Base-by-base conservation (phyloP, 2,329 filamentous ascomycete genomes). In the Geoglossum cookeanum region DNA sequence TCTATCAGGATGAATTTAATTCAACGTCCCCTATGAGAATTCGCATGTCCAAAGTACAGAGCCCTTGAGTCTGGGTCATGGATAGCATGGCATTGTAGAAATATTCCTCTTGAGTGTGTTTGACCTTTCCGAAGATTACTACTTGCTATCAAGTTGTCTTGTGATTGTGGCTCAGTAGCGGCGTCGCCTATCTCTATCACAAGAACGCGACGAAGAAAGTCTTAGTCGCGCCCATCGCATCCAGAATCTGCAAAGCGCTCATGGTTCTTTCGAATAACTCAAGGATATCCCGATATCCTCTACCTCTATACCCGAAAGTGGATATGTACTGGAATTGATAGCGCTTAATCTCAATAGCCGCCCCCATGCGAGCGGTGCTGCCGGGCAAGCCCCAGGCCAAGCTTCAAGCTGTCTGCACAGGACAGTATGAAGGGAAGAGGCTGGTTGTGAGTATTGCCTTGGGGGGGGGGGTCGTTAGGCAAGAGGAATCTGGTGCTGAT, bases 341-440 rank as follows among this genome's bases (percentile, higher is more conserved):
- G 22, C 37, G 49, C 32, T 53, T 35, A 35, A 37, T 35, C n/a
- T 9, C 29, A 30, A 30, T 8, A 57, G 51, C 67, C 66, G 66
- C 68, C 73, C 80, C 73, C 69, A 89, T 89, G 85, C 82, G 83
- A 76, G 79, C 81, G 68, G 80, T 90, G 72, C 77, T 90, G 64
- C 87, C 87, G 62, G 87, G 87, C 69, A 80, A 83, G 73, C 85
- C 87, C 68, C 80, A 80, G 74, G 77, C 83, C 65, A 84, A 80
- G 75, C 82, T 87, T 65, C 85, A 90, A 75, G 82, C 84, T 72
- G 75, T 89, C 67, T 80, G 80, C 69, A 84, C 81, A 60, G 84
- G 81, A 68, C 76, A 79, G 67, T 92, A 85, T 84, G 78, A 85
- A 64, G 76, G 77, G 62, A 77, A 78, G 65, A 82, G 85, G 63